Evolutionary conservation across 1,284 basidiomycete species (phyloP), one percentile per base, ranked within the genome.

Genomic region (Marasmius oreades): DNA sequence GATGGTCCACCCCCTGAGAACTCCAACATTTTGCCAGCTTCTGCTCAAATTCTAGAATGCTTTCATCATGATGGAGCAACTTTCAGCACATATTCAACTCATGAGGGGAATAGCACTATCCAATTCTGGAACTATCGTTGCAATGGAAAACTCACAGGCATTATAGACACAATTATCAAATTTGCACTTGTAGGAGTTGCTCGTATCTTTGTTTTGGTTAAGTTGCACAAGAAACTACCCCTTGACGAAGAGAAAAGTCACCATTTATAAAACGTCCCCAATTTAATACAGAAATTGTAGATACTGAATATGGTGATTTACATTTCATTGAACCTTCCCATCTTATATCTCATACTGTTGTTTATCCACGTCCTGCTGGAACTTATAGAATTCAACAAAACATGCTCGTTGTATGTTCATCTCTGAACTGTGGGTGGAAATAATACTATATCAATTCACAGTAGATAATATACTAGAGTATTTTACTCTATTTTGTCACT

Each of bases 61-160:
- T 66, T 39, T 58, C 64, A 16, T 59, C 63, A 44, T 43, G 50
- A 23, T 23, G 51, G 34, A 37, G 23, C 24, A 3, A 62, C 59
- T 11, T 66, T 61, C 44, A 63, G 59, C 61, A 62, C 47, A 52
- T 16, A 12, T 46, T 24, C 33, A 12, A 59, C 57, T 11, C 65
- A 69, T 53, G 31, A 52, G 36, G 61, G 63, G 8, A 67, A 67
- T 52, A 66, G 65, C 51, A 61, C 59, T 26, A 61, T 68, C 20
- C 59, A 61, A 24, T 66, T 67, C 52, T 54, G 43, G 10, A 24
- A 64, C 48, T 61, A 51, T 10, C 39, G 51, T 3, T 39, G 37
- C 16, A 33, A 55, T 2, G 18, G 18, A 16, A 56, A 50, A 23
- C 33, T 24, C 26, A 62, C 58, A 6, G 66, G 66, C 24, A 43